Base-by-base conservation (phyloP, 2,329 filamentous ascomycete species). In the Fusarium mexicanum region DNA sequence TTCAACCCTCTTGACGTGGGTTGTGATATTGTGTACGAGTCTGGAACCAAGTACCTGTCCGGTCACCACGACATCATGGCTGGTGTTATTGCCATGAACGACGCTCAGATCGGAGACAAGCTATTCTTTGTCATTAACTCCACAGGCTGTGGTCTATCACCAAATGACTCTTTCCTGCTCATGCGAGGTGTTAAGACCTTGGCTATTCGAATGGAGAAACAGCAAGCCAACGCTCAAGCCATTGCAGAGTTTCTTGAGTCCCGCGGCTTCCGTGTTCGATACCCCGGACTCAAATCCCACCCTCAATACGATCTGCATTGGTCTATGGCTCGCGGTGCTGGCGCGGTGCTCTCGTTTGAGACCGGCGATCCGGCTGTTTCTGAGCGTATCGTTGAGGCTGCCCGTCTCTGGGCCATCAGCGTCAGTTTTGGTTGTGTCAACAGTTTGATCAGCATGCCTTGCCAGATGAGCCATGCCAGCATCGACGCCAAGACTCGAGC, bases 11-110 rank as follows among this genome's bases (percentile, higher is more conserved):
- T 99, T 24, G 96, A 98, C 70, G 88, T 98, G 35, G 96, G 97
- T 65, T 95, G 96, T 22, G 96, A 99, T 79, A 93, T 99, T 76
- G 94, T 97, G 64, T 99, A 99, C 84, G 96, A 99, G 85, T 97
- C 94, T 33, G 96, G 96, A 64, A 99, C 96, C 31, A 99, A 99
- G 83, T 99, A 99, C 80, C 88, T 99, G 11, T 98, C 95, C 3
- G 96, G 96, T 38, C 96, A 99, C 83, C 96, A 99, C 86, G 97
- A 99, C 81, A 93, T 99, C 80, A 99, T 99, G 96, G 96, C 96
- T 16, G 96, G 97, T 72, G 95, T 99, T 37, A 93, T 99, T 75
- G 96, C 95, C 29, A 91, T 95, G 82, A 98, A 98, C 81, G 92
- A 97, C 80, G 83, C 90, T 9, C 86, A 90, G 7, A 86, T 99